phyloP scores from a whole-genome alignment of 2,329 filamentous ascomycete genomes.

The Macroventuria anomochaeta region DNA sequence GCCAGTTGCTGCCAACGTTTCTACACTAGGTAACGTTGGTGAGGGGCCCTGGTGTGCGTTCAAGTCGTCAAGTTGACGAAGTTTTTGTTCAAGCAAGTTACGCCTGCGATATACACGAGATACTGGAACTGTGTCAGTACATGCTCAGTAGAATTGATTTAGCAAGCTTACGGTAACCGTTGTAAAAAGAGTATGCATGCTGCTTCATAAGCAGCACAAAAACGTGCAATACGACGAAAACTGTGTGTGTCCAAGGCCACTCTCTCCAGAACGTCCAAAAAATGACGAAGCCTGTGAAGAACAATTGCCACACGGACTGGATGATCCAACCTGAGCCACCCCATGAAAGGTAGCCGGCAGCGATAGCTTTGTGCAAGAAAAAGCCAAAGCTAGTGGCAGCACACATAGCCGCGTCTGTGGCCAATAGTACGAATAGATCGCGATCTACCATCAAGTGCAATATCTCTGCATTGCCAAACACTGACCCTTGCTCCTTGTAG shows the following conservation, averaged over 20 bases:
- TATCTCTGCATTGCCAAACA: slow-evolving; percentile 75
- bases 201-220: slow-evolving; percentile 84
- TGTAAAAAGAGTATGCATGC: slow-evolving; percentile 80
- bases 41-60: slow-evolving; percentile 52
- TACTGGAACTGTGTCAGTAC: slow-evolving; percentile 41
- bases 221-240: slow-evolving; percentile 77
- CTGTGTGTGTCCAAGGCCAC: slow-evolving; percentile 84
- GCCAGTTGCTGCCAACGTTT: slow-evolving; percentile 21
- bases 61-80: slow-evolving; percentile 65
- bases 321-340: slow-evolving; percentile 73
- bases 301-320: slow-evolving; percentile 75
- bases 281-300: slow-evolving; percentile 68
- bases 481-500: slow-evolving; percentile 70
- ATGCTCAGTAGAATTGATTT: background rate
- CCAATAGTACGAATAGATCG: slow-evolving; percentile 57
- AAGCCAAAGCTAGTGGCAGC: slow-evolving; percentile 69
- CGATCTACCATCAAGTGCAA: slow-evolving; percentile 70
- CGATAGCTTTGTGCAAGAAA: slow-evolving; percentile 67
- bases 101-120: slow-evolving; percentile 64
- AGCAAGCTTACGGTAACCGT: slow-evolving; percentile 64
- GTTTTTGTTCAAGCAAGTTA: slow-evolving; percentile 53
- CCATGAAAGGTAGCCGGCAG: slow-evolving; percentile 70
- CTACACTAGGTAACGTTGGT: slow-evolving; percentile 29
- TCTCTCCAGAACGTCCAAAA: slow-evolving; percentile 72
- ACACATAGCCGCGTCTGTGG: slow-evolving; percentile 75